These are phyloP conservation scores for Breynia disticha DNA, from an alignment of 441 rosid species.

Conservation along the genomic window DNA sequence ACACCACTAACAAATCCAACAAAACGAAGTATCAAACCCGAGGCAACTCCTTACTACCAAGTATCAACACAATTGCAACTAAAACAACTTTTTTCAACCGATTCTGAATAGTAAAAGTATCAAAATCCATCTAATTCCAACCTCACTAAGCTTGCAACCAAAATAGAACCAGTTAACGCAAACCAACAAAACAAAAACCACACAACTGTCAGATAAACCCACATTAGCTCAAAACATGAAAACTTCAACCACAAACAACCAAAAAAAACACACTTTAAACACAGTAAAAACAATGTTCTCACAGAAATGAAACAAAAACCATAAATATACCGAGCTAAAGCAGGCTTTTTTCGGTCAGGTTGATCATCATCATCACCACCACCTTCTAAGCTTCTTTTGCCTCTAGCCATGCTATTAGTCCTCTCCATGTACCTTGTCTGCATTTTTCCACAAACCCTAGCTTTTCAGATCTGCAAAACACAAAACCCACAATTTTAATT, in stretches of 20 bases:
- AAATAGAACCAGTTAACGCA: constrained; percentile 8
- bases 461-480: constrained; percentile 44
- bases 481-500: constrained; percentile 1
- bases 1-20: no score
- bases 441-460: constrained; percentile 36
- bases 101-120: no score
- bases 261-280: background rate
- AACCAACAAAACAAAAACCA: background rate
- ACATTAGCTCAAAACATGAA: background rate
- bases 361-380: constrained; percentile 53
- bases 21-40: no score
- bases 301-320: background rate
- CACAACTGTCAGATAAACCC: background rate
- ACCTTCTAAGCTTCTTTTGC: constrained; percentile 67
- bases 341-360: constrained; percentile 87
- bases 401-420: constrained; percentile 72
- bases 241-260: background rate
- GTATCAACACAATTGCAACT: no score
- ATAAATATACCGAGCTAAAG: constrained; percentile 63
- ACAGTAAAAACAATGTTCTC: background rate
- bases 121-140: background rate
- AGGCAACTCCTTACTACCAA: no score
- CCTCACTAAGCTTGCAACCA: constrained; percentile 1
- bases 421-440: constrained; percentile 81
- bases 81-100: no score